phyloP scores from a whole-genome alignment of 345 rosid species.

The Aegle marmelos region DNA sequence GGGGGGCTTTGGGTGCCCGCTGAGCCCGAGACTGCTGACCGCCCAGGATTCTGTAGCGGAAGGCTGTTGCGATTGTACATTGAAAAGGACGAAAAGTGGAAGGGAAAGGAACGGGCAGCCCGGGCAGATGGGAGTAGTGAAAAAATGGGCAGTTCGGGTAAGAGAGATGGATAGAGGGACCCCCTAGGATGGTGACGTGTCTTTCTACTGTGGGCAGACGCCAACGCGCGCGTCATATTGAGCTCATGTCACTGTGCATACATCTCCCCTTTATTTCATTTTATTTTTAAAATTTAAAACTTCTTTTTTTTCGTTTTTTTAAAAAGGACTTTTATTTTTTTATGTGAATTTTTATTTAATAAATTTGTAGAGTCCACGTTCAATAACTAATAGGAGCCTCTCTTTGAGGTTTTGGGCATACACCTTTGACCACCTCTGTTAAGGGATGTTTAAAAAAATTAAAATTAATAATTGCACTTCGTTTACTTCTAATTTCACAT shows the following conservation, averaged over 20 bases:
- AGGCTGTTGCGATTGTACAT: neutral
- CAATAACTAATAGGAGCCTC: neutral
- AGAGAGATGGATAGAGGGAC: slow-evolving; percentile 15
- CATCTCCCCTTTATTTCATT: neutral
- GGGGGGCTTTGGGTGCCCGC: neutral
- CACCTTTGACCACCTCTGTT: neutral
- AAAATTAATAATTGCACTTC: neutral
- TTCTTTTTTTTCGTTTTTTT: neutral
- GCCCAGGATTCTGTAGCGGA: neutral
- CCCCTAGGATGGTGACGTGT: slow-evolving; percentile 37
- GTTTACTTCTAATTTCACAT: neutral
- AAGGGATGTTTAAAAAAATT: too few relatives aligned
- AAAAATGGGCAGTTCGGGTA: slow-evolving; percentile 20
- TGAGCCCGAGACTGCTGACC: neutral
- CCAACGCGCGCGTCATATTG: slow-evolving; percentile 24
- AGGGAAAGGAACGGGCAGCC: slow-evolving; percentile 6
- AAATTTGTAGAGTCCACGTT: neutral
- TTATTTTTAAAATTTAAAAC: neutral
- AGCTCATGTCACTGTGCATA: neutral
- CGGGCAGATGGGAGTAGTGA: slow-evolving; percentile 20
- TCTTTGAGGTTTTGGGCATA: neutral
- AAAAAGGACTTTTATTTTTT: neutral
- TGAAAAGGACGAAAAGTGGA: neutral
- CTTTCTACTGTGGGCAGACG: slow-evolving; percentile 18
- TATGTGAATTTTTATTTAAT: neutral